These are phyloP conservation scores for Colletotrichum salicis DNA, from an alignment of 2,329 filamentous ascomycete species.

Conservation along the genomic window DNA sequence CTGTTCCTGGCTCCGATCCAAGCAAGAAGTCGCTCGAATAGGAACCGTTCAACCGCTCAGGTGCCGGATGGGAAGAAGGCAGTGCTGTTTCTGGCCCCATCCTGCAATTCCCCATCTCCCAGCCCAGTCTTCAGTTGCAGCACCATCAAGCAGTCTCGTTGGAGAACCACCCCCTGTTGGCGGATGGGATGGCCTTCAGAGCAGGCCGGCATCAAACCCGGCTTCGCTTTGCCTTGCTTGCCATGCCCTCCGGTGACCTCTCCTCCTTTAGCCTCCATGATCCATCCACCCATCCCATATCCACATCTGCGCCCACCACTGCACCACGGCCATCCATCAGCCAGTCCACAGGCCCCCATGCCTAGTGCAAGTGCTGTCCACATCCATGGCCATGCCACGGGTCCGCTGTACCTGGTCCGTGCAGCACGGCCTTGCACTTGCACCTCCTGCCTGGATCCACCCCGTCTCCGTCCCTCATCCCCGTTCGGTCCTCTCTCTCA, in stretches of 20 bases:
- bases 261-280: background rate
- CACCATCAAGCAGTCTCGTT: background rate
- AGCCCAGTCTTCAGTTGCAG: background rate
- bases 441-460: constrained; percentile 14
- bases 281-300: background rate
- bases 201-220: constrained; percentile 11
- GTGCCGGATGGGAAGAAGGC: constrained; percentile 16
- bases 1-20: constrained; percentile 30
- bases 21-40: constrained; percentile 2
- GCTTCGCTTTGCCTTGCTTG: background rate
- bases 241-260: background rate
- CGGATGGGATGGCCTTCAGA: constrained; percentile 15
- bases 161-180: background rate
- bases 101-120: constrained; percentile 24
- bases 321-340: constrained; percentile 10
- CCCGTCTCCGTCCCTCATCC: constrained; percentile 24
- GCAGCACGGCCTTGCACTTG: constrained; percentile 14
- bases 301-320: constrained; percentile 26
- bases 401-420: constrained; percentile 22
- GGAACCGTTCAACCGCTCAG: constrained; percentile 22
- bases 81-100: constrained; percentile 28
- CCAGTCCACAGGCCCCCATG: constrained; percentile 16
- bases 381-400: constrained; percentile 31
- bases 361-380: constrained; percentile 8
- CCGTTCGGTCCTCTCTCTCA: constrained; percentile 13